Conservation (phyloP, 2,329 filamentous ascomycete species). For the Chaetomiaceae sp. region DNA sequence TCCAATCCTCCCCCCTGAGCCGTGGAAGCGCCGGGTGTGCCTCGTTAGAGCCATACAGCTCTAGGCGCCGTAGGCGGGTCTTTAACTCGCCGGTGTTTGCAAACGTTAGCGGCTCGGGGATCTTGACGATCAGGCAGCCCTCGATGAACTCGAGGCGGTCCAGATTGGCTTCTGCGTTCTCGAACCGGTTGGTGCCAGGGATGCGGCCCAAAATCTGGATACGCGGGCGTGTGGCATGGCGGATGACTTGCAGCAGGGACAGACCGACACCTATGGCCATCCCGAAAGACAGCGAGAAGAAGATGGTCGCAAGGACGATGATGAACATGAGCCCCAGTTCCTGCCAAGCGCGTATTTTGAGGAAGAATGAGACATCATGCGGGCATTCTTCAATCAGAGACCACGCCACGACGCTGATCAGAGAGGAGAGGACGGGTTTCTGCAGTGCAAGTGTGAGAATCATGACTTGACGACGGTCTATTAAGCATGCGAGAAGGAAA, state of each 20-base stretch:
- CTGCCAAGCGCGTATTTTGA: slow-evolving; percentile 76
- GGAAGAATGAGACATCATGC: slow-evolving; percentile 86
- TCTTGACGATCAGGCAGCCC: slow-evolving; percentile 92
- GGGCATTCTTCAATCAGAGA: slow-evolving; percentile 94
- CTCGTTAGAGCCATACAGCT: slow-evolving; percentile 79
- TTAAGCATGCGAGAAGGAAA: not conserved
- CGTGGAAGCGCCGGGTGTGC: slow-evolving; percentile 85
- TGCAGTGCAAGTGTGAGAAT: slow-evolving; percentile 32
- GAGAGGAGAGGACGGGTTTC: slow-evolving; percentile 89
- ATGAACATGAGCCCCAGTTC: slow-evolving; percentile 83
- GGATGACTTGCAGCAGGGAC: slow-evolving; percentile 82
- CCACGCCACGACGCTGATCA: slow-evolving; percentile 94
- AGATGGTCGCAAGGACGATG: slow-evolving; percentile 87
- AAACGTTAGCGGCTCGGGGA: slow-evolving; percentile 93
- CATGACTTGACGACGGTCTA: too few species aligned
- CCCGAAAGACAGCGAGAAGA: slow-evolving; percentile 89
- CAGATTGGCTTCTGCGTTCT: slow-evolving; percentile 47
- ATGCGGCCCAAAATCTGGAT: slow-evolving; percentile 90
- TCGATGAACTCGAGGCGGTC: slow-evolving; percentile 82
- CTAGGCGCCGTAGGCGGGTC: slow-evolving; percentile 72
- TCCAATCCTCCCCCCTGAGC: slow-evolving; percentile 71
- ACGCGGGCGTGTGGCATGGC: slow-evolving; percentile 82
- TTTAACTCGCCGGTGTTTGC: slow-evolving; percentile 94
- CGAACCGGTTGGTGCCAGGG: slow-evolving; percentile 31
- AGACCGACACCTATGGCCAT: slow-evolving; percentile 92